A percentile compares a stretch with the other conserved stretches of the same genome.
Evolutionary conservation across 306 rosid genomes (phyloP).

Genomic region (Corylus americana): DNA sequence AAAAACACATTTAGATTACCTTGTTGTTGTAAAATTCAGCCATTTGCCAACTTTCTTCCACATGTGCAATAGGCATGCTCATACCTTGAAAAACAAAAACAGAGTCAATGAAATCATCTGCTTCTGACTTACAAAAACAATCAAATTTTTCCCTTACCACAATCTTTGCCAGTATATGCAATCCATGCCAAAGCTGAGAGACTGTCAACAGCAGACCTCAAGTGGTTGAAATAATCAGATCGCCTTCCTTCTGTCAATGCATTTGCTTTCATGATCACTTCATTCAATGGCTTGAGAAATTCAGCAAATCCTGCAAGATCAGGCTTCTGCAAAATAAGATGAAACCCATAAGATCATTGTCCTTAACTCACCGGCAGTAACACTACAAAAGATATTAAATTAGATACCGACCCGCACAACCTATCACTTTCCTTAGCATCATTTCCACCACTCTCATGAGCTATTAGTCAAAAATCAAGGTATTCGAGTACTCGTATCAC

Average conservation of each 20-base stretch:
- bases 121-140: constrained; percentile 20
- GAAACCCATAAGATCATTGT: constrained; percentile 9
- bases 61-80: constrained; percentile 98
- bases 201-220: constrained; percentile 89
- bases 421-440: constrained; percentile 13
- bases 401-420: not conserved
- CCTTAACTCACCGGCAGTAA: constrained; percentile 7
- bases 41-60: constrained; percentile 99
- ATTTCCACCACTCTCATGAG: constrained; percentile 2
- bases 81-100: constrained; percentile 61
- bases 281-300: constrained; percentile 86
- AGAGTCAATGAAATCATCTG: constrained; percentile 3
- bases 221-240: constrained; percentile 82
- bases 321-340: constrained; percentile 69
- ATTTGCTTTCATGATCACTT: constrained; percentile 59
- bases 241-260: constrained; percentile 82
- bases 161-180: constrained; percentile 84
- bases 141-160: constrained; percentile 55
- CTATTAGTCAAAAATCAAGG: constrained; percentile 13
- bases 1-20: constrained; percentile 51
- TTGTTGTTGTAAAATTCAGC: constrained; percentile 97
- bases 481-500: not conserved
- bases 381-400: not conserved
- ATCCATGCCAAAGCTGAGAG: constrained; percentile 96
- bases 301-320: constrained; percentile 67